A percentile compares a stretch with the other conserved stretches of the same genome.
phyloP scores from a whole-genome alignment of 495 filamentous ascomycete genomes.

The Talaromyces stipitatus region DNA sequence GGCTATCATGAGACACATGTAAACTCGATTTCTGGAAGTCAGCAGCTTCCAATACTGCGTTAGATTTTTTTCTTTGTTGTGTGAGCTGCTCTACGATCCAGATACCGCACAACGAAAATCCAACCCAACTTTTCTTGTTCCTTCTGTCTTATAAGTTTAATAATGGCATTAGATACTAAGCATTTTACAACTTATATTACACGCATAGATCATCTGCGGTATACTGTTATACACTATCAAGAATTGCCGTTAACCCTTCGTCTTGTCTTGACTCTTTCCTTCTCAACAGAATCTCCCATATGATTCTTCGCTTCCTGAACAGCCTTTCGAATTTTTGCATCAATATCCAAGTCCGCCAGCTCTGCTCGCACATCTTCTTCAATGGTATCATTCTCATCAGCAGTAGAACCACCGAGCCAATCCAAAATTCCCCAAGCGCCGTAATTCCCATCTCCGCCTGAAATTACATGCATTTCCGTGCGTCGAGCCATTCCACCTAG shows the following conservation, averaged over 20 bases:
- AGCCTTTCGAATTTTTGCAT: conserved; percentile 17
- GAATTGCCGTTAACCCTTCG: conserved; percentile 8
- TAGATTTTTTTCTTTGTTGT: conserved; percentile 7
- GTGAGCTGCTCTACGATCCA: conserved; percentile 2
- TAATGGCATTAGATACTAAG: not conserved
- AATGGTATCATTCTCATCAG: conserved; percentile 51
- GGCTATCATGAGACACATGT: conserved; percentile 8
- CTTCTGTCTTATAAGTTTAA: not conserved
- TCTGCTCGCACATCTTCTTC: conserved; percentile 19
- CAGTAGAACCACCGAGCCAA: conserved; percentile 62
- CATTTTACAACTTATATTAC: not conserved
- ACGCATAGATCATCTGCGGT: not conserved
- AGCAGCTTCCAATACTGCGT: conserved; percentile 4
- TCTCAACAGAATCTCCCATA: conserved; percentile 13
- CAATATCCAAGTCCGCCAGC: conserved; percentile 15
- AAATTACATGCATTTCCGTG: conserved; percentile 58
- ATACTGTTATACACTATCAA: not conserved
- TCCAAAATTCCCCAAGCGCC: conserved; percentile 73
- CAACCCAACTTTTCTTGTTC: conserved; percentile 4
- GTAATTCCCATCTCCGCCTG: conserved; percentile 60
- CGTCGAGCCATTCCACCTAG: conserved; percentile 67
- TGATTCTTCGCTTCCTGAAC: conserved; percentile 20
- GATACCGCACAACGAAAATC: conserved; percentile 6
- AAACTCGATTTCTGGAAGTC: conserved; percentile 8
- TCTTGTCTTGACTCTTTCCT: conserved; percentile 9